A percentile compares a stretch with the other conserved stretches of the same genome.
Conservation (phyloP, 225 moss, liverwort and hornwort species). For the Rhytidiadelphus loreus region DNA sequence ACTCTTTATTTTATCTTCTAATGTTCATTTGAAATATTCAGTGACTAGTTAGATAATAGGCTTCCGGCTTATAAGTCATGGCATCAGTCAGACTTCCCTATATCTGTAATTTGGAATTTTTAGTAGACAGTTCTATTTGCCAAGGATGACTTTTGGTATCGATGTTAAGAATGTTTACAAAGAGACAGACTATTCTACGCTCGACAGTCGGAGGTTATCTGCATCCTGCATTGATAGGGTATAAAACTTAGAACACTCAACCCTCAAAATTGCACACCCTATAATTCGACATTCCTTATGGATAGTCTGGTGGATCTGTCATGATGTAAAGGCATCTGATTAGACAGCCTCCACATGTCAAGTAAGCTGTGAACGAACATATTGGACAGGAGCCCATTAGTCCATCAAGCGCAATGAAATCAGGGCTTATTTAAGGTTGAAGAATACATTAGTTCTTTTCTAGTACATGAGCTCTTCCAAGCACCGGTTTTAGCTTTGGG, state of each 20-base stretch:
- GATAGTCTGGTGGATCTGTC: neutral
- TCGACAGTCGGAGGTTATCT: neutral
- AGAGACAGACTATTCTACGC: neutral
- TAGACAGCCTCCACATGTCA: neutral
- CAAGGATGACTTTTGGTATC: neutral
- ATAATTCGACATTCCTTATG: neutral
- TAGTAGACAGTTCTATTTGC: neutral
- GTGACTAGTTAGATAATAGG: neutral
- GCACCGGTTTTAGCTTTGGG: neutral
- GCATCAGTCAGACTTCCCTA: neutral
- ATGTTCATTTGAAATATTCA: neutral
- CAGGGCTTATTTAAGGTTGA: neutral
- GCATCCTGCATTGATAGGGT: neutral
- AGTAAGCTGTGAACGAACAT: neutral
- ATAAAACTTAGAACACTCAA: neutral
- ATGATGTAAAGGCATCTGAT: no score
- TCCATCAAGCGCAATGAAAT: neutral
- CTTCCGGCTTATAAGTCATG: neutral
- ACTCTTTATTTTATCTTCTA: neutral
- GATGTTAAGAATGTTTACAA: neutral
- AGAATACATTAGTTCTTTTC: neutral
- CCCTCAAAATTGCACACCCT: neutral
- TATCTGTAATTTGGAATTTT: neutral
- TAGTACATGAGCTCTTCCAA: neutral
- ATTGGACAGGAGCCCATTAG: neutral